These are phyloP conservation scores for Trichoderma brevicompactum DNA, from an alignment of 2,329 filamentous ascomycete species.

Conservation along the genomic window DNA sequence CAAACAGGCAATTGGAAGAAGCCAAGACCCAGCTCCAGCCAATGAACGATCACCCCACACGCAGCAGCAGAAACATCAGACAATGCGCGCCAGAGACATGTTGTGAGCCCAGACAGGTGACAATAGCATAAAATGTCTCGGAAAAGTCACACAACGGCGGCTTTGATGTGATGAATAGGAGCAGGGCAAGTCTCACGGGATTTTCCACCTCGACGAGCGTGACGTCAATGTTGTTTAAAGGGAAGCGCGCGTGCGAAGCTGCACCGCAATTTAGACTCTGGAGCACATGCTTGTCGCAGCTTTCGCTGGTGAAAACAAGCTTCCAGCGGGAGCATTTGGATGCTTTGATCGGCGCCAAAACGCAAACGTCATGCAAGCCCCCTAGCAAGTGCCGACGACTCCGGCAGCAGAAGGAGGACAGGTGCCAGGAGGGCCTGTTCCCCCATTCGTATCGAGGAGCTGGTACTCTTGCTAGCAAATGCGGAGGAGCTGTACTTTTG, in stretches of 20 bases:
- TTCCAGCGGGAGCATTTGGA: not conserved
- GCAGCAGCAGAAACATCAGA: conserved; percentile 12
- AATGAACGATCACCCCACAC: not conserved
- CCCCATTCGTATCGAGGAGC: too few relatives aligned
- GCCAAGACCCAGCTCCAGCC: not conserved
- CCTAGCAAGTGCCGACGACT: conserved; percentile 15
- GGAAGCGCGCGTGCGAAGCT: too few relatives aligned
- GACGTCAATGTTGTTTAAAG: not conserved
- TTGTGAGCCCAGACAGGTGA: conserved; percentile 2
- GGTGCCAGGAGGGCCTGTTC: too few relatives aligned
- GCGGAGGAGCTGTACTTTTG: not conserved
- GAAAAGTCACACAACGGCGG: not conserved
- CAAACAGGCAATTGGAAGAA: not conserved
- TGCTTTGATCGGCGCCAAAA: conserved; percentile 4
- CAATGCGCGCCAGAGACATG: conserved; percentile 2
- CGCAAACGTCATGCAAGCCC: conserved; percentile 24
- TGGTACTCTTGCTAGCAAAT: not conserved
- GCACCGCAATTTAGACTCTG: conserved; percentile 3
- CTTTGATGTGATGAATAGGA: not conserved
- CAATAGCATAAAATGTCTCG: not conserved
- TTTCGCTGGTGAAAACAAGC: conserved; percentile 23
- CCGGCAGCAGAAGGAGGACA: not conserved
- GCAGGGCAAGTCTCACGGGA: too few relatives aligned
- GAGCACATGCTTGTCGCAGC: not conserved
- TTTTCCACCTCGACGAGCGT: not conserved